Evolutionary conservation across 73 alveolate genomes (phyloP).

Genomic region (Paramecium sonneborni): DNA sequence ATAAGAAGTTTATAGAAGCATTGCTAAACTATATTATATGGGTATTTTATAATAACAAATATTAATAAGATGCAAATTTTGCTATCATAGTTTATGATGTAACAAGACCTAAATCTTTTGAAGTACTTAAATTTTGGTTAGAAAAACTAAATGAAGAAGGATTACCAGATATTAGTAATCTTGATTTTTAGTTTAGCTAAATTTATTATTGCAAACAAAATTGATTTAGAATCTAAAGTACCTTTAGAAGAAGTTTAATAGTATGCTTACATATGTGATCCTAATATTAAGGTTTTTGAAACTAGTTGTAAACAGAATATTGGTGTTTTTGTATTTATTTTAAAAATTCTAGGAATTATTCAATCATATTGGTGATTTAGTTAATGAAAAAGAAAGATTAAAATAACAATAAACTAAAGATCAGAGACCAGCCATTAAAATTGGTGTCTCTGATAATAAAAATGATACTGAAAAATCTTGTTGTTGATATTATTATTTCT

Average conservation of each 20-base stretch:
- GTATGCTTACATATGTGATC: background rate
- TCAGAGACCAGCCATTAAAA: background rate
- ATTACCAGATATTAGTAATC: background rate
- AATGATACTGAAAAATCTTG: background rate
- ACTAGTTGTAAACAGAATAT: slow-evolving; percentile 38
- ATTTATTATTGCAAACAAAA: background rate
- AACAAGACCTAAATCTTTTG: slow-evolving; percentile 76
- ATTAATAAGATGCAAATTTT: slow-evolving; percentile 68
- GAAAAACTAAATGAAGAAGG: slow-evolving; percentile 60
- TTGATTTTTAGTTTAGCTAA: background rate
- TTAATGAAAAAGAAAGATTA: background rate
- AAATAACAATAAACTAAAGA: background rate
- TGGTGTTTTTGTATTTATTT: background rate
- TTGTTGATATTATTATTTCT: background rate
- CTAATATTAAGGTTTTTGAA: background rate
- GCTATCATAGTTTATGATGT: slow-evolving; percentile 87
- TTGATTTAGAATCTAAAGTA: slow-evolving; percentile 1
- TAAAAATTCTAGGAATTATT: background rate
- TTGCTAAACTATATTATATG: background rate
- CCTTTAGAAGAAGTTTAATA: background rate
- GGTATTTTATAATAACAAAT: background rate
- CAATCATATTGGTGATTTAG: background rate
- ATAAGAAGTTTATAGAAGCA: background rate
- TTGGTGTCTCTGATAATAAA: background rate
- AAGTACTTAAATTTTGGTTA: slow-evolving; percentile 73